Base-by-base conservation (phyloP, 139 green algal genomes). In the Closterium sp. region DNA sequence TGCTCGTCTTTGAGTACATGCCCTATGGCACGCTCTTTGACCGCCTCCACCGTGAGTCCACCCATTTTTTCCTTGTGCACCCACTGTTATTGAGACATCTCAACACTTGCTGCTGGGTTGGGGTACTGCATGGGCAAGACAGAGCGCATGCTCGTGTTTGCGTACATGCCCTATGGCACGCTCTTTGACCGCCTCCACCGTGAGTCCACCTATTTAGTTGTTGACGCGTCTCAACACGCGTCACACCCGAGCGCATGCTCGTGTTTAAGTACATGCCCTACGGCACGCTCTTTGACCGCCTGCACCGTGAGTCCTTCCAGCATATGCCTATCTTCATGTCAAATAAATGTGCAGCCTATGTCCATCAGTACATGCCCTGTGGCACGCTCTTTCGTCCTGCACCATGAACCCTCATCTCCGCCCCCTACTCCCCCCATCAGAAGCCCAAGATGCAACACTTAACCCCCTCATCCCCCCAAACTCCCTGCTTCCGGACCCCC, bases 1-100 rank as follows among this genome's bases (percentile, higher is more conserved):
- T 86, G 29, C 79, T 92, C 62, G 85, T 92, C 7, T 89, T 84
- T 85, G 62, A 89, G n/a, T 92, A 89, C 89, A 38, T 89, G 27
- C 32, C 31, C 45, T 34, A 89, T 24, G 89, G 89, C 27, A 92
- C 79, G 9, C 89, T 92, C 45, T 70, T 86, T 21, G 27, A 38
- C 89, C 34, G 34, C 62, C 62, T 92, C 2, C 89, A 92, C 87
- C 31, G 87, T 89, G 17, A 29, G 87, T 70, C 62, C 19, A 89
- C 21, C 30, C 28, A 22, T 50, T 89, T 89, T 34, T 34, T 89
- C 30, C n/a, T n/a, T n/a, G n/a, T n/a, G n/a, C n/a, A n/a, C n/a
- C n/a, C n/a, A n/a, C n/a, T n/a, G n/a, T n/a, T n/a, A n/a, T n/a
- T n/a, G n/a, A n/a, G n/a, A n/a, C n/a, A n/a, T n/a, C n/a, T n/a